Evolutionary conservation across 495 filamentous ascomycete species (phyloP), one percentile per base, ranked within the genome.

Genomic region (Chaetomium fimeti): DNA sequence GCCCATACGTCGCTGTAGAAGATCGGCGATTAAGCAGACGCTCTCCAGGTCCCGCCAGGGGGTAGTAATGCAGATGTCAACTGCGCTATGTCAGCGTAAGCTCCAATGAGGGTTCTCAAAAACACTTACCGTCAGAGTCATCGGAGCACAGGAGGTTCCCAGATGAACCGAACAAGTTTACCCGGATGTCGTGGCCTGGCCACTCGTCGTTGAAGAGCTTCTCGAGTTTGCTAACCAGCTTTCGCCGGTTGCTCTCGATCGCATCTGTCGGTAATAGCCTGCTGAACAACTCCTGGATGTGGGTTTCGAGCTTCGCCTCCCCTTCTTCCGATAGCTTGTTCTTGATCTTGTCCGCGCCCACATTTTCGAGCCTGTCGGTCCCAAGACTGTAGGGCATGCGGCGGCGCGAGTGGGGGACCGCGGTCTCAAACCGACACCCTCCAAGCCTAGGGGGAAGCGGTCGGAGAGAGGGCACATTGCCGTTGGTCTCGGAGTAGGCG

Each of bases 21-120:
- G 84, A 49, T 90, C 88, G 38, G 94, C 92, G 67, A 98, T 83
- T 76, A 90, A 82, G 79, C 93, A 96, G 68, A 96, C 90, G 57
- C 84, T 86, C 70, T 96, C 92, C 73, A 97, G 74, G 49, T 88
- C 89, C 59, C 77, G 93, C 82, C 88, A 89, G 43, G 88, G 81
- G 38, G 94, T 98, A 29, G 91, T 94, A 66, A 98, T 96, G 79
- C 94, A 98, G 25, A 98, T 93, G 75, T 98, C 94, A 73, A 98
- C 93, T 97, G 49, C 15, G 24, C 36, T 38, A 42, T n/a, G 76
- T 81, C 61, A 70, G 72, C 61, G n/a, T 28, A 20, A 15, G 2
- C 1, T 25, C 8, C 60, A 45, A 57, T 42, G 25, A 7, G 6
- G 13, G 40, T 3, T 0, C 5, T 32, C 22, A 84, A 85, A 68